phyloP scores from a whole-genome alignment of 768 basidiomycete species.

The Mycena haematopus region DNA sequence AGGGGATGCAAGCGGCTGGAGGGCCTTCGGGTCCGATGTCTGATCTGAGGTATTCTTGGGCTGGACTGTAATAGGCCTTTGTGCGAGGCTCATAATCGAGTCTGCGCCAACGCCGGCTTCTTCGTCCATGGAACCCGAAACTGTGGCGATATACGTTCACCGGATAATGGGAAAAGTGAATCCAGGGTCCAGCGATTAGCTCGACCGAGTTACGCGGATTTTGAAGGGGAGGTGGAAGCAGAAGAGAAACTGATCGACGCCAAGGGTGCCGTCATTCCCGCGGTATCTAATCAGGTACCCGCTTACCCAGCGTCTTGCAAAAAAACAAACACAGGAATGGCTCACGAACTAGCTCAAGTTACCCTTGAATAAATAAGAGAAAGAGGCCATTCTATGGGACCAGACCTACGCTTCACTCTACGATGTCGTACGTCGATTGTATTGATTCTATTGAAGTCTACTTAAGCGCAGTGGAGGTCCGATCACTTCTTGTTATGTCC shows the following conservation, averaged over 20 bases:
- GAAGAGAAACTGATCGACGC: conserved; percentile 20
- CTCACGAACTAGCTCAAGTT: no score
- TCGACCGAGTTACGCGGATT: conserved; percentile 3
- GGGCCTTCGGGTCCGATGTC: conserved; percentile 15
- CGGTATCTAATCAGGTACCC: conserved; percentile 5
- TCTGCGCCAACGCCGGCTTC: conserved; percentile 21
- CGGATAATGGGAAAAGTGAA: neutral
- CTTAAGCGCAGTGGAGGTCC: no score
- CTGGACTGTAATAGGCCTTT: conserved; percentile 26
- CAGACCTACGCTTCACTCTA: no score
- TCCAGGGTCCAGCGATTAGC: neutral
- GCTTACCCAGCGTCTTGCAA: neutral
- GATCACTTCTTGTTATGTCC: no score
- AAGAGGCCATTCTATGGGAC: no score
- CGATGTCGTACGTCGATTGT: no score
- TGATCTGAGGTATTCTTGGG: conserved; percentile 27
- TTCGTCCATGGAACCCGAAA: conserved; percentile 16
- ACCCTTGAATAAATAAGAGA: no score
- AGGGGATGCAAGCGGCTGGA: conserved; percentile 16
- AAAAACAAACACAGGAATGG: neutral
- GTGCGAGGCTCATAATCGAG: conserved; percentile 23
- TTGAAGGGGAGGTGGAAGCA: conserved; percentile 8
- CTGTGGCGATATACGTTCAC: neutral
- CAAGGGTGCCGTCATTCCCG: conserved; percentile 1
- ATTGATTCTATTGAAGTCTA: no score